Conservation (phyloP, 2,329 filamentous ascomycete genomes). For the Chaetomium olivaceum region DNA sequence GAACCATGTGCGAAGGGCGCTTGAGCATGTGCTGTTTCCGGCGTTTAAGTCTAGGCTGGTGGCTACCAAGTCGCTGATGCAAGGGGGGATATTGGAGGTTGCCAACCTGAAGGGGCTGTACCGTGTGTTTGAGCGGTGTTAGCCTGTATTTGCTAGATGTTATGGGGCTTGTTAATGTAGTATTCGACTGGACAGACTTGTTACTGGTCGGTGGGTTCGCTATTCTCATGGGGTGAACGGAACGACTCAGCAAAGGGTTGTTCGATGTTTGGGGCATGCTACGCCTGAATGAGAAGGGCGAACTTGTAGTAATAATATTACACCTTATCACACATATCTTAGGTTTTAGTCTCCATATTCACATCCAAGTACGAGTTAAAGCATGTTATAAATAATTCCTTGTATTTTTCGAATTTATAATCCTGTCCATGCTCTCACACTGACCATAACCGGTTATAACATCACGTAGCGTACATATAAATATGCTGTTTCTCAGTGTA, state of each 20-base stretch:
- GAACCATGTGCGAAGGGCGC: constrained; percentile 67
- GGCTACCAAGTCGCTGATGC: constrained; percentile 75
- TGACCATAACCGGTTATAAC: no score
- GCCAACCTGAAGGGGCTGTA: constrained; percentile 92
- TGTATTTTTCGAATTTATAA: no score
- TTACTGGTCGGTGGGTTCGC: background rate
- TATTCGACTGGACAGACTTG: background rate
- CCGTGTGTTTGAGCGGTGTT: constrained; percentile 92
- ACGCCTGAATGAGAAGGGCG: background rate
- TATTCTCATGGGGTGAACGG: background rate
- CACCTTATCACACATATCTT: no score
- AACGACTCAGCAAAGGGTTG: background rate
- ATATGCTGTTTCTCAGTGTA: no score
- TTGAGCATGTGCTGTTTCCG: constrained; percentile 89
- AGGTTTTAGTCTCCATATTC: background rate
- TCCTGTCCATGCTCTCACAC: no score
- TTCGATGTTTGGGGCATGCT: no score
- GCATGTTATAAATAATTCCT: no score
- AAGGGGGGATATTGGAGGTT: constrained; percentile 75
- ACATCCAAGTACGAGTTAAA: no score
- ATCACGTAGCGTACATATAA: no score
- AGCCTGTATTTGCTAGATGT: background rate
- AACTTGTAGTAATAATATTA: background rate
- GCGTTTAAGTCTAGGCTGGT: constrained; percentile 81
- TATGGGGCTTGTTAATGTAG: background rate